A percentile compares a stretch with the other conserved stretches of the same genome.
Conservation (phyloP, 805 yeast species). For the Lipomyces spencermartinsiae region DNA sequence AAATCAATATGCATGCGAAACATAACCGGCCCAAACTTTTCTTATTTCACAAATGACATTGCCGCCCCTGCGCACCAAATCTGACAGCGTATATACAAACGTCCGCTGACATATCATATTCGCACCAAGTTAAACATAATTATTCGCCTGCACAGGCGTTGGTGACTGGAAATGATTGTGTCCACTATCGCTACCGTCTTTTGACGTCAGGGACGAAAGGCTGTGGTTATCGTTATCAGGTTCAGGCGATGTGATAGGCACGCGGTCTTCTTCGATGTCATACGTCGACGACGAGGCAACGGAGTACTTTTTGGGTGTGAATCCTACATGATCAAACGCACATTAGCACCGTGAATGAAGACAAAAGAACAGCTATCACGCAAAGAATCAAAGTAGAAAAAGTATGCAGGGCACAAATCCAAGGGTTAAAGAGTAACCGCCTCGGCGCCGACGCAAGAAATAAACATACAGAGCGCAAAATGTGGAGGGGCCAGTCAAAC, state of each 20-base stretch:
- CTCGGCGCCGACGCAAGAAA: background rate
- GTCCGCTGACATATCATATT: background rate
- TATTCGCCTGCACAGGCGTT: slow-evolving; percentile 2
- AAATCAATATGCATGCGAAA: background rate
- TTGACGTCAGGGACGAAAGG: slow-evolving; percentile 15
- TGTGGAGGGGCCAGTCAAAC: background rate
- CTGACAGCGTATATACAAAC: background rate
- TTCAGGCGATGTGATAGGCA: slow-evolving; percentile 28
- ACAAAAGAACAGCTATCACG: background rate
- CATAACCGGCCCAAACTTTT: slow-evolving; percentile 3
- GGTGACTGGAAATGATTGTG: background rate
- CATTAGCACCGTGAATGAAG: background rate
- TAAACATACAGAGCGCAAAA: background rate
- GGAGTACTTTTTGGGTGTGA: slow-evolving; percentile 1
- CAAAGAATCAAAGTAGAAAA: background rate
- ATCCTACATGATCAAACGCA: background rate
- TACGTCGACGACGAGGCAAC: background rate
- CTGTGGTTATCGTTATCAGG: slow-evolving; percentile 14
- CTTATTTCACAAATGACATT: background rate
- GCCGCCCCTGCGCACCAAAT: background rate
- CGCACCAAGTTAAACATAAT: background rate
- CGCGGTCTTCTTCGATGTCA: slow-evolving; percentile 20
- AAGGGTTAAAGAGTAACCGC: background rate
- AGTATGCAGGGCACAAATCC: background rate
- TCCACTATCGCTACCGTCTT: slow-evolving; percentile 5